Conservation (phyloP, 225 moss, liverwort and hornwort species). For the Marchantia polymorpha region DNA sequence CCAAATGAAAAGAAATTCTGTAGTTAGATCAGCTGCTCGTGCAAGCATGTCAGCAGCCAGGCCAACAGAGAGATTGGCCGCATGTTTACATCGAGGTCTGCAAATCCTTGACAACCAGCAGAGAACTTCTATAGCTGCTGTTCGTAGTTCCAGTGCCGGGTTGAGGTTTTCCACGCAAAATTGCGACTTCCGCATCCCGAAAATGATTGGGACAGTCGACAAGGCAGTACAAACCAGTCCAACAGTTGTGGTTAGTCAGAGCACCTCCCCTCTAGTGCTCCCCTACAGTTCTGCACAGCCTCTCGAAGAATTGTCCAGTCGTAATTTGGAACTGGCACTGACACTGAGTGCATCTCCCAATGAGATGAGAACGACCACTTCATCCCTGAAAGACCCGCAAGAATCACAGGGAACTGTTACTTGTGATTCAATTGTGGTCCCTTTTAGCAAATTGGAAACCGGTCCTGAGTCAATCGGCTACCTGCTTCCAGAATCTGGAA, state of each 20-base stretch:
- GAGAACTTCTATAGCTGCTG: slow-evolving; percentile 43
- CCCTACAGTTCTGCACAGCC: neutral
- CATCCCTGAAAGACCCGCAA: neutral
- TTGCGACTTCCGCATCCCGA: slow-evolving; percentile 39
- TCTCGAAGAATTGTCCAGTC: slow-evolving; percentile 7
- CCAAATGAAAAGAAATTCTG: slow-evolving; percentile 33
- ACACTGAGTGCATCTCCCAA: neutral
- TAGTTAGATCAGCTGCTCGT: slow-evolving; percentile 30
- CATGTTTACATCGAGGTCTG: slow-evolving; percentile 73
- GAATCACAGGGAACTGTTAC: neutral
- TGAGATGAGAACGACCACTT: neutral
- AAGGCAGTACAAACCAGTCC: slow-evolving; percentile 41
- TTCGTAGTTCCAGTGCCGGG: slow-evolving; percentile 53
- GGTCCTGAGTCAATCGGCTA: no score
- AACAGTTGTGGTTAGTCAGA: slow-evolving; percentile 32
- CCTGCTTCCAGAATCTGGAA: neutral
- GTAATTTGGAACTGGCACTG: slow-evolving; percentile 2
- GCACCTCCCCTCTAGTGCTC: slow-evolving; percentile 33
- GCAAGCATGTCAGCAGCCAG: slow-evolving; percentile 51
- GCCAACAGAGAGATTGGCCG: slow-evolving; percentile 73
- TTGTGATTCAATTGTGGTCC: neutral
- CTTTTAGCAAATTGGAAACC: neutral
- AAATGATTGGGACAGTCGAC: slow-evolving; percentile 35
- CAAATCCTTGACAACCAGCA: slow-evolving; percentile 74
- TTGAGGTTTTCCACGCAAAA: slow-evolving; percentile 57